Base-by-base conservation (phyloP, 331 rosid genomes). In the Pyrus hybrid region DNA sequence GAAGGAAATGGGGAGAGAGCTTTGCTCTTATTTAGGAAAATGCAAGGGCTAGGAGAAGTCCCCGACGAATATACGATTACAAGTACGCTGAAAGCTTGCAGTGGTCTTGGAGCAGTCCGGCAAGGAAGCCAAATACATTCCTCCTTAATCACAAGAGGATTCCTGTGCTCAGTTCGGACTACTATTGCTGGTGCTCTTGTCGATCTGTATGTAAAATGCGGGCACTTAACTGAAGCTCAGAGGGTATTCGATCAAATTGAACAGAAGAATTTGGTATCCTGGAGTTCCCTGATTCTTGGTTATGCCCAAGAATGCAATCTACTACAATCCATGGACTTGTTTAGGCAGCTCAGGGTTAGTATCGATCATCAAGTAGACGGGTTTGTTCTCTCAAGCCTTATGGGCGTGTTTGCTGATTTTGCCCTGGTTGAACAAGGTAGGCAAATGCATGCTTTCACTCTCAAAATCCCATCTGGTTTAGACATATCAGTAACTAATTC, bases 341-440 rank as follows among this genome's bases (percentile, higher is more conserved):
- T 90, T 81, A 78, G 74, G 81, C 78, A 74, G 84, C 80, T 88
- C 68, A 85, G 89, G 73, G 77, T 61, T 66, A 90, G 84, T 75
- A 61, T 51, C 53, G 4, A 16, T 25, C 80, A 81, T 71, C 72
- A 77, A 75, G 74, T 88, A 53, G 91, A 90, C 62, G 87, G 86
- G 33, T 88, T 81, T 80, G 83, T 81, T 67, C 85, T 90, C 62
- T 90, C 96, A 2, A 82, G 90, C 82, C 81, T 88, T 76, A 47
- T 85, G 47, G 86, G 93, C 5, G 87, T 86, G 16, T 90, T 88
- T 78, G 91, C 91, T 63, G 93, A 90, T 76, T 82, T 88, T 13
- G 86, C 90, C 17, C 90, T 86, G 54, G 76, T 83, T 1, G 87
- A 83, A 71, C 93, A 83, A 43, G 96, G 96, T 70, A 88, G 75